Base-by-base conservation (phyloP, 768 basidiomycete genomes). In the Mycena amicta region DNA sequence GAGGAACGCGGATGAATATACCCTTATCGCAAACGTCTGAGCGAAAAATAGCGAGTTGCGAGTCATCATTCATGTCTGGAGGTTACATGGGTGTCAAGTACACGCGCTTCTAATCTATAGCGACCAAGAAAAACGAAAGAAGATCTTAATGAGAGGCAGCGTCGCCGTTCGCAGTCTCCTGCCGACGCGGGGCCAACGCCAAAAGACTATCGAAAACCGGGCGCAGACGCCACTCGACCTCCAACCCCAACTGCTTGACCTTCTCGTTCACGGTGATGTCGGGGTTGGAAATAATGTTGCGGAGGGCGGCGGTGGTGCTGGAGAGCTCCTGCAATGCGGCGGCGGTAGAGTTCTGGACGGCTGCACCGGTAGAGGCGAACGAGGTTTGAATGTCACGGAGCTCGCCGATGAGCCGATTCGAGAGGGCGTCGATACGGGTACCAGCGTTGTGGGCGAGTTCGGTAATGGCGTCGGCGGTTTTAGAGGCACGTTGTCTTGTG, bases 331-430 rank as follows among this genome's bases (percentile, higher is more conserved):
- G 67, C 1, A 76, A 75, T 13, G 78, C 72, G 57, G 84, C 86
- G 13, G 82, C 77, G 29, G 68, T 66, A 20, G 70, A 62, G 30
- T 71, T 57, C 55, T 77, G 74, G 47, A 82, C 70, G 29, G 78
- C 77, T 0, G 80, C 64, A 23, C 82, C 77, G 53, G 86, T 73
- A 16, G 80, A 71, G 15, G 80, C 68, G 27, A 86, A 83, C 13
- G 87, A 84, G 8, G 80, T 67, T 68, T 89, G 83, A 46, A 92
- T 75, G 61, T 83, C 87, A 63, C 85, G 81, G 49, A 93, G 78
- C 63, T 92, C 88, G 26, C 66, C 50, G 50, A 90, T 72, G 85
- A 92, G 86, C 53, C 73, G 82, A 60, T 88, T 83, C 33, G 87
- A 86, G 33, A 90, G 81, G 2, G 74, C 60, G 64, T 86, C 80